Evolutionary conservation across 768 basidiomycete species (phyloP), one percentile per base, ranked within the genome.

Genomic region (Boletus reticuloceps): DNA sequence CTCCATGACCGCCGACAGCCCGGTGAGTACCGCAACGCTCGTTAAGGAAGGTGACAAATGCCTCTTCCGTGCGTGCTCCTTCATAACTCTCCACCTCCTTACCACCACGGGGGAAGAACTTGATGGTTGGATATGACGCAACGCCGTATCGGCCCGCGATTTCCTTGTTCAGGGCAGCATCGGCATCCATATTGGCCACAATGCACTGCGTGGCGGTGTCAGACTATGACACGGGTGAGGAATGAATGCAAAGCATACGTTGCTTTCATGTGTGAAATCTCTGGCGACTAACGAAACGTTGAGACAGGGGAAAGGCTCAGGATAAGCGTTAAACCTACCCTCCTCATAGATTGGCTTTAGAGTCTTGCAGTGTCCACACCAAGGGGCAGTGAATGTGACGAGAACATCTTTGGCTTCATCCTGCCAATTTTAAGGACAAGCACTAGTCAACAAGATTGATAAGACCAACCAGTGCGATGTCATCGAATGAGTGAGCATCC

Each of bases 331-430:
- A 25, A 29, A 53, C 56, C 9, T 41, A 87, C 86, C 85, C 69
- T 89, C 80, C 69, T 95, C 94, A 66, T 89, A 94, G 32, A 79
- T 78, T 19, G 94, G 94, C 72, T 95, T 95, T 71, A 97, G 70
- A 60, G 57, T 80, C 77, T 98, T 98, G 82, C 96, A 98, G 78
- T 98, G 94, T 31, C 94, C 93, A 62, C 95, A 95, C 92, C 91
- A 88, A 38, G 84, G 83, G 25, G 89, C 89, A 56, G 88, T 92
- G 75, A 89, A 92, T 1, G 89, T 78, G 44, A 96, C 91, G 22
- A 98, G 76, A 42, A 92, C 91, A 63, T 94, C 83, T 74, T 95
- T 95, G 22, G 77, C 73, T 22, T 77, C 65, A 63, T 91, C 83
- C 82, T 88, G 56, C 22, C 37, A 1, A 17, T 17, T 39, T 20